Evolutionary conservation across 2,329 filamentous ascomycete species (phyloP).

Genomic region (Botrytis fragariae): DNA sequence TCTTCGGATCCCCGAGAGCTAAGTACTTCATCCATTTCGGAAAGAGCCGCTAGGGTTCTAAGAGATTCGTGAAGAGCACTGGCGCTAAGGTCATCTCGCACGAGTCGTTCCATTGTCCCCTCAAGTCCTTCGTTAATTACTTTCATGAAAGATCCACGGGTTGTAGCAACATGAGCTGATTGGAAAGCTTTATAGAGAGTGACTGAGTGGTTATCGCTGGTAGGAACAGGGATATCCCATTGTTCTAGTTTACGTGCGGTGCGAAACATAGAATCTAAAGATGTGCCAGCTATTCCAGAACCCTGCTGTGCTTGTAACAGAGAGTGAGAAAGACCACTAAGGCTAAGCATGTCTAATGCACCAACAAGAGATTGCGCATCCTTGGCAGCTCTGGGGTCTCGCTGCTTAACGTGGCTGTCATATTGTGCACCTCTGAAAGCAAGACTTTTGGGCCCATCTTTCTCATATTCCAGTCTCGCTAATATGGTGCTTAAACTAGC

Average conservation of each 20-base stretch:
- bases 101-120: constrained; percentile 58
- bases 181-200: constrained; percentile 81
- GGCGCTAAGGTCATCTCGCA: constrained; percentile 49
- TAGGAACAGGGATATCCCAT: constrained; percentile 83
- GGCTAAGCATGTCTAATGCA: constrained; percentile 75
- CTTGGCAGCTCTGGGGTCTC: constrained; percentile 51
- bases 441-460: constrained; percentile 79
- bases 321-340: constrained; percentile 81
- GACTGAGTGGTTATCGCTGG: constrained; percentile 60
- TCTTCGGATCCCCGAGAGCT: constrained; percentile 58
- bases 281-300: constrained; percentile 54
- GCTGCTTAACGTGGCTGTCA: constrained; percentile 73
- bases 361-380: constrained; percentile 71
- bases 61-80: constrained; percentile 54
- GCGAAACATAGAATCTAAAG: constrained; percentile 70
- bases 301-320: constrained; percentile 67
- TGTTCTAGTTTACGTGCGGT: constrained; percentile 81
- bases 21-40: constrained; percentile 78
- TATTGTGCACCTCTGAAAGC: constrained; percentile 89
- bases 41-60: constrained; percentile 66
- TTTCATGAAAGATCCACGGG: constrained; percentile 51
- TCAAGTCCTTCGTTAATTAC: constrained; percentile 64
- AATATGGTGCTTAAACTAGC: constrained; percentile 76
- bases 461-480: constrained; percentile 82
- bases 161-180: constrained; percentile 65